These are phyloP conservation scores for Chimonanthus praecox DNA, from an alignment of 164 flowering plant species.

Conservation along the genomic window DNA sequence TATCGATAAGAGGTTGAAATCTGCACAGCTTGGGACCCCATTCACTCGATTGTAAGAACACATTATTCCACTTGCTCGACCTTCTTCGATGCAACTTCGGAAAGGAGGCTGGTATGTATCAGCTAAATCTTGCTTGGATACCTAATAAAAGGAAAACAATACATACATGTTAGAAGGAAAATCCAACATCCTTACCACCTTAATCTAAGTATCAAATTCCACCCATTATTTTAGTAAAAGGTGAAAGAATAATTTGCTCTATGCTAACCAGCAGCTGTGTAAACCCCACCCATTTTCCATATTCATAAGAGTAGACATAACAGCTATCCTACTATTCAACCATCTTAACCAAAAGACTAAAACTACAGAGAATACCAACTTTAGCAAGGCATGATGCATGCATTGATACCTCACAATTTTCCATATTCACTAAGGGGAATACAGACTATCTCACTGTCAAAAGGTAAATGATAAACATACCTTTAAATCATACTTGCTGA, in stretches of 20 bases:
- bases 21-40: conserved; percentile 84
- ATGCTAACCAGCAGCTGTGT: too few species aligned
- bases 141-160: conserved; percentile 32
- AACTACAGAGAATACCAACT: background rate
- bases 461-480: too few species aligned
- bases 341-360: background rate
- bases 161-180: background rate
- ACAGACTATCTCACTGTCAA: too few species aligned
- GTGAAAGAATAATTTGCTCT: too few species aligned
- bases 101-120: conserved; percentile 95
- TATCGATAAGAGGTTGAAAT: conserved; percentile 52
- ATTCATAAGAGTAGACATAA: background rate
- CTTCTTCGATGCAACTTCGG: conserved; percentile 59
- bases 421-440: too few species aligned
- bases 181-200: background rate
- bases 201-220: background rate
- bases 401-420: too few species aligned
- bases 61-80: conserved; percentile 80
- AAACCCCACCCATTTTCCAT: background rate
- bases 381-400: too few species aligned
- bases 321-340: background rate
- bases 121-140: conserved; percentile 64
- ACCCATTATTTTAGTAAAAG: background rate
- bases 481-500: too few species aligned
- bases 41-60: conserved; percentile 87